Conservation (phyloP, 2,329 filamentous ascomycete genomes). For the Trichoderma koningii region DNA sequence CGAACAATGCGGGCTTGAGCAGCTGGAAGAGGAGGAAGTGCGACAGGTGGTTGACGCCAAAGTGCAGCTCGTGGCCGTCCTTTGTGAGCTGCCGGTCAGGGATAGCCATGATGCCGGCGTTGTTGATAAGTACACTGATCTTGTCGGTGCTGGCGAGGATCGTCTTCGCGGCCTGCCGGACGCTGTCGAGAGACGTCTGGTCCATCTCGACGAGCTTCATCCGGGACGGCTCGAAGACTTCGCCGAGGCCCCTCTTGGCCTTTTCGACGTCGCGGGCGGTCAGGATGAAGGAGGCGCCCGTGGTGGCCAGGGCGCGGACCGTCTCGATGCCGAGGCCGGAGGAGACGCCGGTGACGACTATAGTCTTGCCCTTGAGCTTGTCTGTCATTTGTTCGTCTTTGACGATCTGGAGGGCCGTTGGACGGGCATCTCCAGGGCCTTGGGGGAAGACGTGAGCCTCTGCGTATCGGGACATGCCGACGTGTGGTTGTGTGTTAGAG, state of each 20-base stretch:
- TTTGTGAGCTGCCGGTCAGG: constrained; percentile 31
- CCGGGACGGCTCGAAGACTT: constrained; percentile 24
- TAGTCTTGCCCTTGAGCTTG: constrained; percentile 39
- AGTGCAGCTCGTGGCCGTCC: constrained; percentile 34
- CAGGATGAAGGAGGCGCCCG: constrained; percentile 43
- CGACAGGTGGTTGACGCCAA: constrained; percentile 35
- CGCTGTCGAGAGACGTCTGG: constrained; percentile 30
- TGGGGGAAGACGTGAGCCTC: constrained; percentile 28
- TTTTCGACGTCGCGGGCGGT: constrained; percentile 42
- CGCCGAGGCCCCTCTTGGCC: constrained; percentile 36
- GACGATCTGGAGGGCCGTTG: constrained; percentile 41
- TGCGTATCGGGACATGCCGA: constrained; percentile 29
- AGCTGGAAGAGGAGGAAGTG: constrained; percentile 39
- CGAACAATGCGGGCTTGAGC: constrained; percentile 1
- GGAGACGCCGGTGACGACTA: constrained; percentile 44
- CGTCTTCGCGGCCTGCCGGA: constrained; percentile 35
- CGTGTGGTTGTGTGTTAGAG: not conserved
- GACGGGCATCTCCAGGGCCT: constrained; percentile 39
- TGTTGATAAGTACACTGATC: constrained; percentile 47
- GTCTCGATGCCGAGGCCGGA: constrained; percentile 45
- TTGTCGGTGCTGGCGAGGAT: constrained; percentile 37
- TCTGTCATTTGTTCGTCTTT: constrained; percentile 36
- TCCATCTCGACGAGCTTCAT: constrained; percentile 27
- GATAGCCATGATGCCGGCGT: constrained; percentile 46
- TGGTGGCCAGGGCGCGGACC: constrained; percentile 41